Percentiles rank a stretch among this genome's conserved stretches.
phyloP scores from a whole-genome alignment of 331 rosid species.

The Malus hybrid region DNA sequence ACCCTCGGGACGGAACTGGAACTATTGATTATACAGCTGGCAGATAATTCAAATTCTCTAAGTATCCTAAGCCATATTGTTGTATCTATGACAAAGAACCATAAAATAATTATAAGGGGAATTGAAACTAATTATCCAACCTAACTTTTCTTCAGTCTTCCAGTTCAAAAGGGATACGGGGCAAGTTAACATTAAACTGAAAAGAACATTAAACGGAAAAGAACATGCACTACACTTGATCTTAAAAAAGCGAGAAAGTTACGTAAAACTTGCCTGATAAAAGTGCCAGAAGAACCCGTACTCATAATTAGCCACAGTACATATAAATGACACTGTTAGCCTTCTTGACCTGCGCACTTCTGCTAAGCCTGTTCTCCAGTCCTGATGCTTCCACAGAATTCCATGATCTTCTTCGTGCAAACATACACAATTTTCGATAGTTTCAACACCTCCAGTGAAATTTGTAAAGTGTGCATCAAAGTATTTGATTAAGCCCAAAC shows the following conservation, averaged over 20 bases:
- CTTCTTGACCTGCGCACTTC: slow-evolving; percentile 97
- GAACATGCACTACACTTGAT: neutral
- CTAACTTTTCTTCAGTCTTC: neutral
- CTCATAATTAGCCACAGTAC: slow-evolving; percentile 93
- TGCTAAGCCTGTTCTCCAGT: slow-evolving; percentile 96
- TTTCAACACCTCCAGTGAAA: slow-evolving; percentile 90
- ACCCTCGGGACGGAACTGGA: too few relatives aligned
- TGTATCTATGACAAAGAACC: neutral
- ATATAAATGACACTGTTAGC: slow-evolving; percentile 74
- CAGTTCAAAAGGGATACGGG: neutral
- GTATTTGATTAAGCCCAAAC: slow-evolving; percentile 87
- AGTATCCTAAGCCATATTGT: neutral
- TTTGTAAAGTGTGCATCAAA: slow-evolving; percentile 93
- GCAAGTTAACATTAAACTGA: neutral
- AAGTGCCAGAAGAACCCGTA: slow-evolving; percentile 94
- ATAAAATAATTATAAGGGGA: neutral
- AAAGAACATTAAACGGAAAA: neutral
- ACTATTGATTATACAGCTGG: neutral
- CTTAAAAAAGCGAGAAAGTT: neutral
- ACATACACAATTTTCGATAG: slow-evolving; percentile 85
- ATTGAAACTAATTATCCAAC: neutral
- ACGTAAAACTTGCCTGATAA: slow-evolving; percentile 70
- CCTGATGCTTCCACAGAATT: slow-evolving; percentile 96
- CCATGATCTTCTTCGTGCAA: slow-evolving; percentile 97
- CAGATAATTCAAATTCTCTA: neutral